Conservation (phyloP, 129 eudicot genomes). For the Dittrichia graveolens region DNA sequence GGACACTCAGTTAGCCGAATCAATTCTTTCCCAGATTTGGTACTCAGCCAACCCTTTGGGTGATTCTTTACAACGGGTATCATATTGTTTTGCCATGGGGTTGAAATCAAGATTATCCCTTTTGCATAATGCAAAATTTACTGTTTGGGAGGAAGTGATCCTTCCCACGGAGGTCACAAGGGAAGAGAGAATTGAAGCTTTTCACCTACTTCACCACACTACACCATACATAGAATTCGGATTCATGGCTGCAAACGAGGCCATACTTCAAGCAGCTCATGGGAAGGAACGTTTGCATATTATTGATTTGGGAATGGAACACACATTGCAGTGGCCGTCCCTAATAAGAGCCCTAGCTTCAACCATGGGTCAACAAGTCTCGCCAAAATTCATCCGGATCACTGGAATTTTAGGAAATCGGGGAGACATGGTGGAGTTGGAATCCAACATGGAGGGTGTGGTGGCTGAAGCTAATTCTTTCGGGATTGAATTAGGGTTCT, state of each 20-base stretch:
- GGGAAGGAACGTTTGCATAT: constrained; percentile 52
- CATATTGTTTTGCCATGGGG: constrained; percentile 62
- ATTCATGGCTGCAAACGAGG: constrained; percentile 70
- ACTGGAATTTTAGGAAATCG: constrained; percentile 56
- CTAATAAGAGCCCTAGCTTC: constrained; percentile 47
- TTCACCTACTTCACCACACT: constrained; percentile 54
- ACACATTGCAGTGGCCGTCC: constrained; percentile 59
- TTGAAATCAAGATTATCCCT: constrained; percentile 55
- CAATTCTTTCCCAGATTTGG: constrained; percentile 60
- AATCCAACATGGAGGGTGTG: constrained; percentile 34
- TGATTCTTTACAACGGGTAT: constrained; percentile 63
- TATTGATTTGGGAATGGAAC: constrained; percentile 65
- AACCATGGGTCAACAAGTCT: constrained; percentile 23
- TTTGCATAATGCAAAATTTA: constrained; percentile 49
- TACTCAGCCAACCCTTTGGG: constrained; percentile 54
- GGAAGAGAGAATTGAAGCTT: constrained; percentile 55
- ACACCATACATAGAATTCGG: constrained; percentile 65
- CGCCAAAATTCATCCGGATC: constrained; percentile 51
- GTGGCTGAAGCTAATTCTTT: constrained; percentile 46
- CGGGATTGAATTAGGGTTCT: constrained; percentile 45
- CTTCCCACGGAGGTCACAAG: constrained; percentile 26
- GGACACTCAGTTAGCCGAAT: constrained; percentile 56
- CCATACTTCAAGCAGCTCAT: constrained; percentile 49
- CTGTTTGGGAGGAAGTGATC: constrained; percentile 13
- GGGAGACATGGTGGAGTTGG: constrained; percentile 40